Evolutionary conservation across 768 basidiomycete genomes (phyloP).

Genomic region (Auricularia sp.): DNA sequence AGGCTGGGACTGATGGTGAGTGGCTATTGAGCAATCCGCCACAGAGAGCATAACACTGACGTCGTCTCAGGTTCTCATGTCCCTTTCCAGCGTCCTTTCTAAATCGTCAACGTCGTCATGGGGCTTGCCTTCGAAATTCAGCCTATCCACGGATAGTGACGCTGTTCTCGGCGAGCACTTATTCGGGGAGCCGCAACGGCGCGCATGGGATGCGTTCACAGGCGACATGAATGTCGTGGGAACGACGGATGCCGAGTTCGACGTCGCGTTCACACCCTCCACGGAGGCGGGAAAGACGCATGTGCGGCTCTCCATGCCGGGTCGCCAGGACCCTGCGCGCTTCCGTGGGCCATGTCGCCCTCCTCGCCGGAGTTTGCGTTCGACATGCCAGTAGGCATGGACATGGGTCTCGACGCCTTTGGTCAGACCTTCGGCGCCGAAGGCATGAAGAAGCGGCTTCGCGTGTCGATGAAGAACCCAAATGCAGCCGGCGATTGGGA

Average conservation of each 20-base stretch:
- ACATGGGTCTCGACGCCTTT: background rate
- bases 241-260: background rate
- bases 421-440: background rate
- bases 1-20: background rate
- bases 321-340: background rate
- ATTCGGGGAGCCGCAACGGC: background rate
- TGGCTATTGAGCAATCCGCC: background rate
- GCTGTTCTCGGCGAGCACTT: background rate
- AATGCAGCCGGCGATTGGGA: background rate
- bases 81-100: background rate
- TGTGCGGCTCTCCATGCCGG: background rate
- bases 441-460: background rate
- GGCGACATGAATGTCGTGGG: background rate
- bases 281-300: background rate
- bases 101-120: background rate
- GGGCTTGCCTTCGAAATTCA: background rate
- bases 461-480: background rate
- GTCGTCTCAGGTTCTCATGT: background rate
- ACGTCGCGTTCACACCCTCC: background rate
- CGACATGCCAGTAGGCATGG: background rate
- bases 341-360: background rate
- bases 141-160: background rate
- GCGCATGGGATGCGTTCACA: background rate
- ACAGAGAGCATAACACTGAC: background rate
- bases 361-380: background rate